Conservation (phyloP, 2,329 filamentous ascomycete species). For the Cryphonectria carpinicola region DNA sequence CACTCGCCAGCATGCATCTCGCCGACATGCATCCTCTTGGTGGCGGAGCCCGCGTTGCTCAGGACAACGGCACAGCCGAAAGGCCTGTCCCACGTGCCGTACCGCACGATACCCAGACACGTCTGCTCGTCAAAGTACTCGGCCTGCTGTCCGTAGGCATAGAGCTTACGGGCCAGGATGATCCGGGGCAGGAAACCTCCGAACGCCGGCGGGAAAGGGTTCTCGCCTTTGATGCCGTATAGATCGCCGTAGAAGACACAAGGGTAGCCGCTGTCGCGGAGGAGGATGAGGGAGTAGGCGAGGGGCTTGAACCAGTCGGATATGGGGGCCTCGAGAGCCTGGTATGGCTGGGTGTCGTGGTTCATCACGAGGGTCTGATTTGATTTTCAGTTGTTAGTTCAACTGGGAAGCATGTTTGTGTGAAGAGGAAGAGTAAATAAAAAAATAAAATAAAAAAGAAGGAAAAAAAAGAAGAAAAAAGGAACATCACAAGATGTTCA, state of each 20-base stretch:
- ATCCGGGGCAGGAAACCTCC: constrained; percentile 60
- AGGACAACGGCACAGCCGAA: constrained; percentile 61
- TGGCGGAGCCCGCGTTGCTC: constrained; percentile 53
- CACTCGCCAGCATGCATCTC: constrained; percentile 60
- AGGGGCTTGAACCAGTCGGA: constrained; percentile 71
- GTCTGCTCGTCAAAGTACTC: constrained; percentile 66
- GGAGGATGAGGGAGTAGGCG: constrained; percentile 72
- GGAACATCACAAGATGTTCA: too few species aligned
- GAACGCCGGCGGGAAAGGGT: constrained; percentile 55
- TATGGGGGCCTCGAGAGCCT: constrained; percentile 57
- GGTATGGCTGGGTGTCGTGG: constrained; percentile 64
- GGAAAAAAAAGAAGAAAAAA: background rate
- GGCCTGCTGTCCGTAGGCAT: constrained; percentile 67
- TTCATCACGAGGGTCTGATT: constrained; percentile 68
- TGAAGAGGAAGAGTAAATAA: background rate
- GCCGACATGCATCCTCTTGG: constrained; percentile 68
- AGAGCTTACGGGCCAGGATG: constrained; percentile 65
- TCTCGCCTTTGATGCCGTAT: constrained; percentile 60
- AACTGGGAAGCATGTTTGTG: background rate
- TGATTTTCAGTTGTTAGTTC: background rate
- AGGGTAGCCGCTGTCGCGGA: constrained; percentile 64
- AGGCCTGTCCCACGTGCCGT: constrained; percentile 49
- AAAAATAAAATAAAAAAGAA: too few species aligned
- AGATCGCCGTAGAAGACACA: constrained; percentile 74
- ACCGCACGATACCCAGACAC: constrained; percentile 64